Evolutionary conservation across 805 yeast genomes (phyloP), one percentile per base, ranked within the genome.

Genomic region (Starmera dryadoides): DNA sequence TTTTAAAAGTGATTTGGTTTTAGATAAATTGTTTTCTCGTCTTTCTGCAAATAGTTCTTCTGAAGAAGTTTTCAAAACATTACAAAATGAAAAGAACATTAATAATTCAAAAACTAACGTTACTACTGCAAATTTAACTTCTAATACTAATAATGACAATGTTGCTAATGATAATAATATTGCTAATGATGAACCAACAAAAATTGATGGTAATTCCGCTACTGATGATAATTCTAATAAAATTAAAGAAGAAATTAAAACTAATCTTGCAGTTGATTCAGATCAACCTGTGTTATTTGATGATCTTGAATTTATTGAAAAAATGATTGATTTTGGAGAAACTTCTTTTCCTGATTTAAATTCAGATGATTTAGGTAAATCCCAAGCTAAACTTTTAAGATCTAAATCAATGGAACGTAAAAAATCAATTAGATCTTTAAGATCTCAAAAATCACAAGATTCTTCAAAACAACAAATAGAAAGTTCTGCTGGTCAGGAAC

Each of bases 251-350:
- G 21, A 33, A 7, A 28, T n/a, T n/a, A 28, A 14, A 28, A 28
- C 30, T n/a, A 15, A 28, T n/a, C 16, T 28, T n/a, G 49, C 38
- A n/a, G 49, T 46, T 14, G 47, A 50, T 12, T 38, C 37, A 10
- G 35, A 41, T 30, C 33, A 36, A 10, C 44, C 45, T 0, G 46
- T 55, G 11, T 39, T 48, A 2, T 48, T 55, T 25, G 60, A 58
- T 26, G 69, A 65, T 35, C 41, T 63, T 34, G 67, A 58, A n/a
- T 59, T 63, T 42, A 47, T 66, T 23, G 64, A 67, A 6, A 62
- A 61, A 25, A 47, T 66, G 29, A 61, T 62, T 23, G 71, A 67
- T 15, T 53, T 55, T 22, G 68, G 68, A 30, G 73, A 68, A 36
- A 64, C 70, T 2, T 49, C 63, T 1, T 63, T 68, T 41, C 68